phyloP scores from a whole-genome alignment of 1,284 basidiomycete species.

The Marasmius tenuissimus region DNA sequence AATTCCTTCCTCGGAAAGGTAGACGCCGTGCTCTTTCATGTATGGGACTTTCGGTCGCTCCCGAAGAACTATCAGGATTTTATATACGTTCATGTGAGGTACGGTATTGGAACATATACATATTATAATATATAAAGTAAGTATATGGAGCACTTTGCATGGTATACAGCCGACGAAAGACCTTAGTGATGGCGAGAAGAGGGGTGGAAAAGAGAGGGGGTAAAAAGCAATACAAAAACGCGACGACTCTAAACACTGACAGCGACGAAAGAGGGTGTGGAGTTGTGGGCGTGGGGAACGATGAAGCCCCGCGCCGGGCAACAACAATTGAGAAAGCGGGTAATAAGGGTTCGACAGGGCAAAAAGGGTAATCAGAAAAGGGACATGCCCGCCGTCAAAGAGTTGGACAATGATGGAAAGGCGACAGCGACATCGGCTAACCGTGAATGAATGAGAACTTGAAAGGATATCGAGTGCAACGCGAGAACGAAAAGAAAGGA shows the following conservation, averaged over 20 bases:
- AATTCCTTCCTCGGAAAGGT: neutral
- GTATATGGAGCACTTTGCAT: conserved; percentile 1
- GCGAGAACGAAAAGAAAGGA: neutral
- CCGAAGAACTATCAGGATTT: too few relatives aligned
- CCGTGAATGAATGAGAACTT: neutral
- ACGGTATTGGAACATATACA: conserved; percentile 1
- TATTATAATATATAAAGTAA: conserved; percentile 11
- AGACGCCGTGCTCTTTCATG: neutral
- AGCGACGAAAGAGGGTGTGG: neutral
- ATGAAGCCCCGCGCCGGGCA: neutral
- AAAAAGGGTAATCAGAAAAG: neutral
- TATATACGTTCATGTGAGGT: too few relatives aligned
- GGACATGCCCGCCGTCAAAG: conserved; percentile 1
- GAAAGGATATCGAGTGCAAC: neutral
- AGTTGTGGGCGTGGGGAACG: neutral
- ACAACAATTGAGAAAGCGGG: neutral
- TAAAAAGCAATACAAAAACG: neutral
- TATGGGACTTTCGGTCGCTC: too few relatives aligned
- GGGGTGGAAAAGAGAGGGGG: neutral
- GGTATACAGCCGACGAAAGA: conserved; percentile 9
- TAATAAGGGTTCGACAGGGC: neutral
- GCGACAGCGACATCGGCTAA: neutral
- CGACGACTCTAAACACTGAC: neutral
- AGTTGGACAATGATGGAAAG: neutral
- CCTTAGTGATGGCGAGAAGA: neutral